Evolutionary conservation across 345 rosid genomes (phyloP), one percentile per base, ranked within the genome.

Genomic region (Turritis glabra): DNA sequence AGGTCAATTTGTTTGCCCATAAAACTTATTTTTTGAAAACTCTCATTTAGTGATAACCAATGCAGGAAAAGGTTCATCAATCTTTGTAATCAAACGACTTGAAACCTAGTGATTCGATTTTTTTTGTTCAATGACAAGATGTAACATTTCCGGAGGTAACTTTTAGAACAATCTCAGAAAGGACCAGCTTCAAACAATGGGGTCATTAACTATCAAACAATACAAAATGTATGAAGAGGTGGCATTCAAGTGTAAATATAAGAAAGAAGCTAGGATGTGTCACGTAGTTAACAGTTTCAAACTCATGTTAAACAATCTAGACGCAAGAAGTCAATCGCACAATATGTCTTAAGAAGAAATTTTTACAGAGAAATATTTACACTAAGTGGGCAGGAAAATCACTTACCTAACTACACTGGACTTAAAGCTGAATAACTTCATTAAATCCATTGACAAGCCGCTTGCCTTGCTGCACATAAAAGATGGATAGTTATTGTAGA

Each of bases 381-480:
- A 55, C 9, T 21, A 66, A 63, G 52, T 25, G 73, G 26, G 59
- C 11, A 65, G 9, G 69, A 25, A 77, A 33, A 67, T 26, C 17
- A 67, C 87, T 57, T 77, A 92, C 99, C 97, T 80, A 26, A 92
- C 83, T 19, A 92, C 87, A 29, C 97, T 95, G 52, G 92, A 86
- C 81, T 80, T 88, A 79, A 85, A 89, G 68, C 84, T 91, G 81
- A 92, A 95, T 82, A 92, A 81, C 83, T 95, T 95, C 87, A 90
- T 82, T 80, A 92, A 75, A 80, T 95, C 99, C 84, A 85, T 60
- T 59, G 97, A 67, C 76, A 84, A 75, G 64, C 97, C 93, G 67
- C 87, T 80, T 73, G 90, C 80, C 85, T 86, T 92, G 85, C 97
- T 92, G 90, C 29, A 19, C 30, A 50, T 18, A 23, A 15, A 53